phyloP scores from a whole-genome alignment of 2,329 filamentous ascomycete genomes.

The Blastomyces parvus region DNA sequence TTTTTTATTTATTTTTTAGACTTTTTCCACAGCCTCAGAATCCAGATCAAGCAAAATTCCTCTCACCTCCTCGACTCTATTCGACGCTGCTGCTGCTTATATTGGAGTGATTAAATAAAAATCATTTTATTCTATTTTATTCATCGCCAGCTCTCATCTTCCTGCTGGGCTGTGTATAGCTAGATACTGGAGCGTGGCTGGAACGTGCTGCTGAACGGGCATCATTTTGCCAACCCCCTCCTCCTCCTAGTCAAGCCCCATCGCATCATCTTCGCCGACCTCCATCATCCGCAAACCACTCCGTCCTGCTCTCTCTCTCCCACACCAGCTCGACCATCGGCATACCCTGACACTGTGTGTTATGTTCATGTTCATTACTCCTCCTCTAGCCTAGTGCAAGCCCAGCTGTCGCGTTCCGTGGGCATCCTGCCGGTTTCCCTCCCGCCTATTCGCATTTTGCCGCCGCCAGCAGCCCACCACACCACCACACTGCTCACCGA shows the following conservation, averaged over 20 bases:
- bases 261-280: neutral
- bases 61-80: no score
- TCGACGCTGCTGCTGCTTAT: no score
- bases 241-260: neutral
- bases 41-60: no score
- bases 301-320: neutral
- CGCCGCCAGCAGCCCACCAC: slow-evolving; percentile 2
- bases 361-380: neutral
- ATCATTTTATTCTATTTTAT: neutral
- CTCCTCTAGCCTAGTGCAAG: neutral
- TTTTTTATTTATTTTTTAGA: no score
- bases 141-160: no score
- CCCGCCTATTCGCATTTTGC: neutral
- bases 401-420: neutral
- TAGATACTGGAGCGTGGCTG: neutral
- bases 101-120: neutral
- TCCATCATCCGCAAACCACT: neutral
- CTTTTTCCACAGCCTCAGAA: no score
- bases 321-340: neutral
- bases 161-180: no score
- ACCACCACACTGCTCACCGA: slow-evolving; percentile 13
- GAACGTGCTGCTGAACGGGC: neutral
- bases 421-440: neutral
- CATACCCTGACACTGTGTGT: neutral
- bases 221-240: neutral